Conservation (phyloP, 768 basidiomycete species). For the Lepiota venenata region DNA sequence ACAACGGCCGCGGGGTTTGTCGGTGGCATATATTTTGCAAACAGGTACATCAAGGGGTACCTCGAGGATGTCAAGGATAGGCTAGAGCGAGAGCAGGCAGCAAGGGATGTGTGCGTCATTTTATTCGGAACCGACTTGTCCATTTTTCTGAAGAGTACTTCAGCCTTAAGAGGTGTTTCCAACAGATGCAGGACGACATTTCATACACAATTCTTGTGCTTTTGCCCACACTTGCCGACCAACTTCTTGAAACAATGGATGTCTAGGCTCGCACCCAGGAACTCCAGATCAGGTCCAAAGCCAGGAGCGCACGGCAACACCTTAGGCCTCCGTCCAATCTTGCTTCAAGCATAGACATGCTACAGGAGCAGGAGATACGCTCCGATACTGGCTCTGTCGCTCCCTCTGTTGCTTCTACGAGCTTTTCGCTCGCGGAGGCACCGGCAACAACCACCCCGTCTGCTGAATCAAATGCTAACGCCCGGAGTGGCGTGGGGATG, state of each 20-base stretch:
- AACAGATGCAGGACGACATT: conserved; percentile 72
- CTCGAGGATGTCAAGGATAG: conserved; percentile 62
- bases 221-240: conserved; percentile 60
- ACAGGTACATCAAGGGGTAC: conserved; percentile 55
- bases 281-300: conserved; percentile 31
- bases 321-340: conserved; percentile 18
- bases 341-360: conserved; percentile 26
- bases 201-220: conserved; percentile 74
- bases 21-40: conserved; percentile 62
- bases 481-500: neutral
- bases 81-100: conserved; percentile 55
- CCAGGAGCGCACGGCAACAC: conserved; percentile 7
- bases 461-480: neutral
- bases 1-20: conserved; percentile 46
- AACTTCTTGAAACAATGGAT: conserved; percentile 71
- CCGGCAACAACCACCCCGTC: conserved; percentile 7
- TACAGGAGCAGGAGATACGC: conserved; percentile 33
- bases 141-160: neutral
- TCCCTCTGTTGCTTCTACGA: conserved; percentile 1
- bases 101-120: conserved; percentile 56
- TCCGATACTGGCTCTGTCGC: conserved; percentile 38
- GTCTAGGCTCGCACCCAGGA: conserved; percentile 68
- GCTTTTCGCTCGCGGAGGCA: neutral
- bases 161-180: conserved; percentile 72
- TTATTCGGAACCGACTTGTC: neutral